Evolutionary conservation across 108 stramenopile species (phyloP), one percentile per base, ranked within the genome.

Genomic region (Epipyxis sp.): DNA sequence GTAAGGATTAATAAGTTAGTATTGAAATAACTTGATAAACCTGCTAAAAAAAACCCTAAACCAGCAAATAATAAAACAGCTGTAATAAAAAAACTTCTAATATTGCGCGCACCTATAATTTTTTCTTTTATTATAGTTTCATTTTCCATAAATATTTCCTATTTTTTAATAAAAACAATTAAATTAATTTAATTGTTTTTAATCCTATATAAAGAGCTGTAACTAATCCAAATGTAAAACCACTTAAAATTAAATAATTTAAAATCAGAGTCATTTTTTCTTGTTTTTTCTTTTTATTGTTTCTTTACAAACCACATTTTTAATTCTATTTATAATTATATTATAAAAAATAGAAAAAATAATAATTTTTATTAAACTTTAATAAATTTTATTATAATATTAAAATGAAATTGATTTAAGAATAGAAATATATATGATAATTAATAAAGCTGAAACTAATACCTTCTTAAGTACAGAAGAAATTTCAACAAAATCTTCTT

Each of bases 101-200:
- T 32, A 65, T 65, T 65, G 20, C 61, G 20, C 20, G 61, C 61
- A 65, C 61, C 61, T 65, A 32, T 65, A 32, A 65, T 65, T 65
- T 65, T 65, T 32, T 65, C 61, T 65, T 65, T 65, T 32, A 65
- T 65, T 32, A 65, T 16, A 65, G 20, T 65, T 65, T 65, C 61
- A 32, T 65, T 32, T 32, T 32, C 61, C 34, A 65, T 65, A n/a
- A n/a, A n/a, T n/a, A 65, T 65, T 65, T 32, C 20, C 34, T 65
- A 32, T 65, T 32, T 32, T 65, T 65, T 65, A 65, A 65, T 32
- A 65, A 65, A 65, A 65, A 32, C 61, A 65, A 65, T 65, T 65
- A 65, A 65, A 65, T 65, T 65, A 65, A 65, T 65, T 65, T 65
- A 65, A 65, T 65, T 65, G 34, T 65, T 65, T 65, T 65, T 65